A percentile compares a stretch with the other conserved stretches of the same genome.
phyloP scores from a whole-genome alignment of 495 filamentous ascomycete species.

The Neurospora intermedia region DNA sequence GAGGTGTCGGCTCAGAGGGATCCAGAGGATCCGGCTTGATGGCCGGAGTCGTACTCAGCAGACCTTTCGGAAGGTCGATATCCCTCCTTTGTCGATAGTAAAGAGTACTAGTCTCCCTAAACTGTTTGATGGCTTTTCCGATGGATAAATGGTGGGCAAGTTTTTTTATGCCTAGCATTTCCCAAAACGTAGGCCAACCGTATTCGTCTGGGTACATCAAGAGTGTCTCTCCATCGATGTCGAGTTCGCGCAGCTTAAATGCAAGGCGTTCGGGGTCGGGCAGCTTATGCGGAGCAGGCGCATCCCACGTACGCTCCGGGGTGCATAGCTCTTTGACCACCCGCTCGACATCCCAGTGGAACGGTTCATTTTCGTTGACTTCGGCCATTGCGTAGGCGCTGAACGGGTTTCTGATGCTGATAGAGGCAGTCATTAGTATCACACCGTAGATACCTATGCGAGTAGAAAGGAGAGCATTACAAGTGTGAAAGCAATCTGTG shows the following conservation, averaged over 20 bases:
- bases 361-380: conserved; percentile 42
- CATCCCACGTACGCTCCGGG: conserved; percentile 31
- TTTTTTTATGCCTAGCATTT: conserved; percentile 21
- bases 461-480: neutral
- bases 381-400: conserved; percentile 11
- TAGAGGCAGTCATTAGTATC: neutral
- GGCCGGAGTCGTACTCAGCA: neutral
- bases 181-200: conserved; percentile 14
- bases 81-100: conserved; percentile 8
- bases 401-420: neutral
- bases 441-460: neutral
- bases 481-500: neutral
- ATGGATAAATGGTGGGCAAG: conserved; percentile 25
- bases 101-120: conserved; percentile 20
- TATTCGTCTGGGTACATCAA: conserved; percentile 32
- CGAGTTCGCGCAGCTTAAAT: conserved; percentile 42
- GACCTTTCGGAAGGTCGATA: neutral
- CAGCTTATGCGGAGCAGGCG: conserved; percentile 22
- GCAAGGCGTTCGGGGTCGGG: conserved; percentile 44
- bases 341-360: conserved; percentile 55
- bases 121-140: conserved; percentile 16
- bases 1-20: neutral
- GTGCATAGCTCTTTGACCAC: conserved; percentile 56
- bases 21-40: neutral
- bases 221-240: conserved; percentile 51